These are phyloP conservation scores for Boletus edulis DNA, from an alignment of 768 basidiomycete species.

Conservation along the genomic window DNA sequence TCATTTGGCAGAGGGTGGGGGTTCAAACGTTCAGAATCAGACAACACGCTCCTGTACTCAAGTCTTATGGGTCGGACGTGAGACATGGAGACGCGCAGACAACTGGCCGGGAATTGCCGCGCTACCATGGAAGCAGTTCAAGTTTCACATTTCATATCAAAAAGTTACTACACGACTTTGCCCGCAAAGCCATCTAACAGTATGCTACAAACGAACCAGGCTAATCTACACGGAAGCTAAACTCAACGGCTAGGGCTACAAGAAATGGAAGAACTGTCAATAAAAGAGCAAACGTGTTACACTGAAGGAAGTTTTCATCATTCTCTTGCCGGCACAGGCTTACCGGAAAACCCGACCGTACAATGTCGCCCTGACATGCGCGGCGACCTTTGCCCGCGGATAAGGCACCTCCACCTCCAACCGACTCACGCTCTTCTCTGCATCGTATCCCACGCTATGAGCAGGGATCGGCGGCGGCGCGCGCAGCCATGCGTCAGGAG, in stretches of 20 bases:
- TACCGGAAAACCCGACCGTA: neutral
- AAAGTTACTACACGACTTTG: neutral
- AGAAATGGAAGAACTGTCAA: neutral
- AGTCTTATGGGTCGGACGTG: neutral
- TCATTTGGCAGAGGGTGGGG: slow-evolving; percentile 8
- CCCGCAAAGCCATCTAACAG: neutral
- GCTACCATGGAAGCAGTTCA: neutral
- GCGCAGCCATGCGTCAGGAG: slow-evolving; percentile 19
- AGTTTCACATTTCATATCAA: neutral
- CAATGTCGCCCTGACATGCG: neutral
- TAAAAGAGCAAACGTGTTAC: neutral
- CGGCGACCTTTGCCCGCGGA: neutral
- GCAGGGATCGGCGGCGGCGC: slow-evolving; percentile 18
- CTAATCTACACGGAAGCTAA: slow-evolving; percentile 1
- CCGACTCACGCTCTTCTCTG: neutral
- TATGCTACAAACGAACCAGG: slow-evolving; percentile 13
- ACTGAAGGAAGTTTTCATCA: slow-evolving; percentile 37
- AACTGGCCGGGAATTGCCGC: slow-evolving; percentile 1
- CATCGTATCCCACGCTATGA: slow-evolving; percentile 5
- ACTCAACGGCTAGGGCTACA: slow-evolving; percentile 22
- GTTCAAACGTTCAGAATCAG: slow-evolving; percentile 15
- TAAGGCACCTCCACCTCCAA: neutral
- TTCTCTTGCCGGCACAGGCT: neutral
- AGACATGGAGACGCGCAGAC: neutral
- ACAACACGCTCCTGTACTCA: neutral